A percentile compares a stretch with the other conserved stretches of the same genome.
These are phyloP conservation scores for Nephelium lappaceum DNA, from an alignment of 345 rosid species.

Conservation along the genomic window DNA sequence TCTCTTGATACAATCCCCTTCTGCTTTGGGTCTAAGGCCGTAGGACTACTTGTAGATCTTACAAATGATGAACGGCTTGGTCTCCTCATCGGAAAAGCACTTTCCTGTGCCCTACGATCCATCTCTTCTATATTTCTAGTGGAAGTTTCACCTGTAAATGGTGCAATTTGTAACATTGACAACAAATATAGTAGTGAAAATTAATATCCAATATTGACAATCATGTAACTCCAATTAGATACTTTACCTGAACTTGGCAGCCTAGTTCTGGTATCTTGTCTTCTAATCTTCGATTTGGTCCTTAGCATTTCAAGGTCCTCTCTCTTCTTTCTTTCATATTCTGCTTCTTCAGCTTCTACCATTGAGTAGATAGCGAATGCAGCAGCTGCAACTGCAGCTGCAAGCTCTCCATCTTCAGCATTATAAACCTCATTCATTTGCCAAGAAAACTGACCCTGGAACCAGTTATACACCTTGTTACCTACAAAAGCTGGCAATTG, in stretches of 20 bases:
- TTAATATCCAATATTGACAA: too few species aligned
- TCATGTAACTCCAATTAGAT: background rate
- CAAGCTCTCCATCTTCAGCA: conserved; percentile 40
- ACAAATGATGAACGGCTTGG: conserved; percentile 28
- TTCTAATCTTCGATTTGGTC: conserved; percentile 23
- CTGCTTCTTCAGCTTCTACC: conserved; percentile 45
- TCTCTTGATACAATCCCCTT: too few species aligned
- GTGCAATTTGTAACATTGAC: background rate
- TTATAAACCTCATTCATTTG: conserved; percentile 35
- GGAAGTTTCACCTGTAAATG: conserved; percentile 41
- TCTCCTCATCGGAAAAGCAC: conserved; percentile 16
- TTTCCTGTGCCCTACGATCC: conserved; percentile 24
- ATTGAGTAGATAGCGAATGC: conserved; percentile 46
- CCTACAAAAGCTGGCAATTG: conserved; percentile 29
- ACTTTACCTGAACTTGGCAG: conserved; percentile 7
- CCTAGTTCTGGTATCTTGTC: conserved; percentile 17
- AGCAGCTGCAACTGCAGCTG: conserved; percentile 65
- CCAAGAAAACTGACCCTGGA: conserved; percentile 40
- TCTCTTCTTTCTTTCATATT: conserved; percentile 31
- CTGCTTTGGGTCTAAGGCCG: conserved; percentile 12
- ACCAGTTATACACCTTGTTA: conserved; percentile 42
- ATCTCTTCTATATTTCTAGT: conserved; percentile 7
- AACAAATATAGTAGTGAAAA: background rate
- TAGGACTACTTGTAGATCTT: conserved; percentile 18
- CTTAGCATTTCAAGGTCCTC: conserved; percentile 43